Evolutionary conservation across 768 basidiomycete species (phyloP).

Genomic region (Lentinula guzmanii): DNA sequence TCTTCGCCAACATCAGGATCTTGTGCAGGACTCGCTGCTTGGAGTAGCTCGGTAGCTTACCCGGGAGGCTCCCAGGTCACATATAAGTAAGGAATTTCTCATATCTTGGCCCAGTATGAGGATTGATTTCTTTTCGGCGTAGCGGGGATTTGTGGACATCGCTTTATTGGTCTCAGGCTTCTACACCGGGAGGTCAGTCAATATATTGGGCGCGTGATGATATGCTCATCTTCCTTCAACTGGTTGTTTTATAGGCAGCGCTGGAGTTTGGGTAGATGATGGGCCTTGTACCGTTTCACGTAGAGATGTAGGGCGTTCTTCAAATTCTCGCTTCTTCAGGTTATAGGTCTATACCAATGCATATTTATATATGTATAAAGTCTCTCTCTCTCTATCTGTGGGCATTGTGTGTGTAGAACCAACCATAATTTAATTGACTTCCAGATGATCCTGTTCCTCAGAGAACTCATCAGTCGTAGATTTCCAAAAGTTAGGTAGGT

Average conservation of each 20-base stretch:
- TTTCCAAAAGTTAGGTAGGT: too few species aligned
- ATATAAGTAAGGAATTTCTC: not conserved
- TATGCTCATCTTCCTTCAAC: not conserved
- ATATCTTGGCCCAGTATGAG: not conserved
- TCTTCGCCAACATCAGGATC: slow-evolving; percentile 2
- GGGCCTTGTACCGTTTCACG: not conserved
- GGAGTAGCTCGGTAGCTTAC: slow-evolving; percentile 1
- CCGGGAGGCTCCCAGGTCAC: slow-evolving; percentile 1
- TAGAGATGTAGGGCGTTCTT: not conserved
- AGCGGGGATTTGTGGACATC: slow-evolving; percentile 1
- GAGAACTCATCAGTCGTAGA: too few species aligned
- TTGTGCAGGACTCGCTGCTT: not conserved
- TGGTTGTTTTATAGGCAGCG: not conserved
- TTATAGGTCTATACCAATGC: not conserved
- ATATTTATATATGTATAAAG: not conserved
- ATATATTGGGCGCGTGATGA: not conserved
- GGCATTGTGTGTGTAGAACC: too few species aligned
- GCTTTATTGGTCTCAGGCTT: not conserved
- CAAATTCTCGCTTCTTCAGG: not conserved
- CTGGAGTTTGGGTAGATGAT: slow-evolving; percentile 1
- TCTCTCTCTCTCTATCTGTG: too few species aligned
- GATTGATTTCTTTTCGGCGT: not conserved
- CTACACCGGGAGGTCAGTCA: slow-evolving; percentile 2
- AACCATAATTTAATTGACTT: too few species aligned
- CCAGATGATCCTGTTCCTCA: too few species aligned